Base-by-base conservation (phyloP, 768 basidiomycete species). In the Termitomyces sp. region DNA sequence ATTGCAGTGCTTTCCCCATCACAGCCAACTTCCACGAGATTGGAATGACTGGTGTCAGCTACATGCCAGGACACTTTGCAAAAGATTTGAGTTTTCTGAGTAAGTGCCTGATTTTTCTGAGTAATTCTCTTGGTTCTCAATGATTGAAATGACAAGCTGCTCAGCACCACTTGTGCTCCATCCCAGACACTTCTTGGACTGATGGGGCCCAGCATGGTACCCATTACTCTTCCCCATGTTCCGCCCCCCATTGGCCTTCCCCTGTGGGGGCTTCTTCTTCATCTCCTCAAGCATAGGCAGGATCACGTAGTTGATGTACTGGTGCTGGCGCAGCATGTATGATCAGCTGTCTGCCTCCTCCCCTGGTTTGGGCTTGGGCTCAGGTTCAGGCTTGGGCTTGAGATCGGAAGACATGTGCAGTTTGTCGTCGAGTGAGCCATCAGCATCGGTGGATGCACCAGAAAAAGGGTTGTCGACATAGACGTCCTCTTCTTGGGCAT, bases 121-220 rank as follows among this genome's bases (percentile, higher is more conserved):
- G n/a, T n/a, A n/a, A n/a, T n/a, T n/a, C n/a, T n/a, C n/a, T n/a
- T n/a, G n/a, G n/a, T n/a, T n/a, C n/a, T n/a, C n/a, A n/a, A n/a
- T n/a, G n/a, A n/a, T n/a, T n/a, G n/a, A n/a, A n/a, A n/a, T n/a
- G n/a, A n/a, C n/a, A n/a, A n/a, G n/a, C n/a, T n/a, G 70, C 72
- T 92, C 90, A 0, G 89, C 87, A 24, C 91, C 91, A 56, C 71
- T 82, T 2, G 85, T 89, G 71, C 89, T 91, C 89, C 90, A 91
- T 4, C 90, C 89, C 16, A 84, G 80, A 10, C 79, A 80, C 61
- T 80, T 75, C 27, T 71, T 73, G 24, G 62, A 65, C 1, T 68
- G 70, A 59, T 64, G 60, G 33, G 63, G 65, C 32, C 65, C 70
- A 51, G 72, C 78, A 22, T 75, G 67, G 20, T 55, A 71, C 24